A percentile compares a stretch with the other conserved stretches of the same genome.
Conservation (phyloP, 805 yeast genomes). For the Lipomyces japonicus region DNA sequence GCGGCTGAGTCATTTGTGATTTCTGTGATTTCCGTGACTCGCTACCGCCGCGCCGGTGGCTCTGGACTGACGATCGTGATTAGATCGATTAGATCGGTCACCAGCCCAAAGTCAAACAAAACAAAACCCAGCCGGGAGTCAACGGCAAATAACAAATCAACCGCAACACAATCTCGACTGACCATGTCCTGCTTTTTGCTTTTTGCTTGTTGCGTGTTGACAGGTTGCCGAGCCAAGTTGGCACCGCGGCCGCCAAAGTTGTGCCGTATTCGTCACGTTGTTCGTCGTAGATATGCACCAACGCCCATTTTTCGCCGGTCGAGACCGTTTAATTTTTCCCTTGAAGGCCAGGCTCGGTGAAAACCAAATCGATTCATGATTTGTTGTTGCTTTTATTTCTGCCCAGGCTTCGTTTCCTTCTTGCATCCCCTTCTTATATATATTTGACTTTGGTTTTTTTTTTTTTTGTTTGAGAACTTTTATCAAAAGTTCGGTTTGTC, state of each 20-base stretch:
- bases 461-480: neutral
- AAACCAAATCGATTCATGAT: too few relatives aligned
- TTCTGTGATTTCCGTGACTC: too few relatives aligned
- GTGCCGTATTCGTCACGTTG: too few relatives aligned
- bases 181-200: neutral
- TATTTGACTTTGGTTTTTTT: neutral
- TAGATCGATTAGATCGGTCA: slow-evolving; percentile 5
- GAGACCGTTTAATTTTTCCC: too few relatives aligned
- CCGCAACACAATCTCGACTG: neutral
- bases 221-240: neutral
- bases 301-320: too few relatives aligned
- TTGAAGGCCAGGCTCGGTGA: too few relatives aligned
- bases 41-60: too few relatives aligned
- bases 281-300: too few relatives aligned
- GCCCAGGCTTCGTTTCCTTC: neutral
- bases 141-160: neutral
- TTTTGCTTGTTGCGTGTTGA: slow-evolving; percentile 1
- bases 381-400: too few relatives aligned
- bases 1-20: neutral
- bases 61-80: slow-evolving; percentile 5
- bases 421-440: neutral
- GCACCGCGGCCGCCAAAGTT: too few relatives aligned
- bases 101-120: neutral
- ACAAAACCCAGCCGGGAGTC: neutral
- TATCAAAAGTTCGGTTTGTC: neutral